These are phyloP conservation scores for peach (Prunus persica) DNA, from an alignment of 306 rosid genomes.

Conservation along the genomic window Prunus_persica_NCBIv2 NC_034010.1:25188501-25189000, in stretches of 20 bases:
- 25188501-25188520: conserved; percentile 34
- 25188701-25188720: conserved; percentile 49
- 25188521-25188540: conserved; percentile 46
- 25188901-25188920: conserved; percentile 65
- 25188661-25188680: conserved; percentile 52
- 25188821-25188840: conserved; percentile 63
- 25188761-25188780: not conserved
- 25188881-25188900: conserved; percentile 59
- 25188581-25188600: conserved; percentile 62
- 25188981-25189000: conserved; percentile 59
- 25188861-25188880: conserved; percentile 68
- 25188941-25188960: conserved; percentile 66
- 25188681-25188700: conserved; percentile 40
- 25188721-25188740: conserved; percentile 60
- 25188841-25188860: conserved; percentile 55
- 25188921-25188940: conserved; percentile 50
- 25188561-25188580: conserved; percentile 58
- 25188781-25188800: conserved; percentile 14
- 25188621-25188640: conserved; percentile 52
- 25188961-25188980: conserved; percentile 58
- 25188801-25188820: conserved; percentile 22
- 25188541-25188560: conserved; percentile 42
- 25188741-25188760: not conserved
- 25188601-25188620: conserved; percentile 51
- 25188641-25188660: conserved; percentile 42